Evolutionary conservation across 169 alveolate species (phyloP).

Genomic region (Plasmodium sp.): DNA sequence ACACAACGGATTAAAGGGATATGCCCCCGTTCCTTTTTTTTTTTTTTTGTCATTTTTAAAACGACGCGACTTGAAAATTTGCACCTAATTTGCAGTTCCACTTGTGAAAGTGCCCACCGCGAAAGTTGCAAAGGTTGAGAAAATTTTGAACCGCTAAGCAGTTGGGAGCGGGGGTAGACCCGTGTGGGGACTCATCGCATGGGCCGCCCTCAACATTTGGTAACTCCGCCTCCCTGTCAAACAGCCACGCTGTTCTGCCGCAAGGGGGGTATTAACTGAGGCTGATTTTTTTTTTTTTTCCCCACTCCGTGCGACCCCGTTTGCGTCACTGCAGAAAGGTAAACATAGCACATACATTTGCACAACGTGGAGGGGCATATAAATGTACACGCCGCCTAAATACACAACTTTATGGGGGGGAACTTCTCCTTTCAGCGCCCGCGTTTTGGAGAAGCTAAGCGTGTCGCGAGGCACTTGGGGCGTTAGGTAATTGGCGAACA

Average conservation of each 20-base stretch:
- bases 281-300: background rate
- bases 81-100: background rate
- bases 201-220: background rate
- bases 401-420: background rate
- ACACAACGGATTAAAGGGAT: background rate
- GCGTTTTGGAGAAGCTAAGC: background rate
- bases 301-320: background rate
- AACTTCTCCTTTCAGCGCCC: background rate
- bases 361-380: background rate
- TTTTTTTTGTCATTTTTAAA: background rate
- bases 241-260: background rate
- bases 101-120: background rate
- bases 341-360: background rate
- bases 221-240: background rate
- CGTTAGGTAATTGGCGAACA: background rate
- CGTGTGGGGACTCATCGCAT: background rate
- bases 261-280: background rate
- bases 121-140: background rate
- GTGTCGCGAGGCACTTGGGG: background rate
- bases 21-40: background rate
- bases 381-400: background rate
- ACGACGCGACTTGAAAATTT: background rate
- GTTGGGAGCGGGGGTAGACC: background rate
- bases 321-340: background rate
- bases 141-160: background rate